These are phyloP conservation scores for Serendipita indica DNA, from an alignment of 768 basidiomycete genomes.

Conservation along the genomic window DNA sequence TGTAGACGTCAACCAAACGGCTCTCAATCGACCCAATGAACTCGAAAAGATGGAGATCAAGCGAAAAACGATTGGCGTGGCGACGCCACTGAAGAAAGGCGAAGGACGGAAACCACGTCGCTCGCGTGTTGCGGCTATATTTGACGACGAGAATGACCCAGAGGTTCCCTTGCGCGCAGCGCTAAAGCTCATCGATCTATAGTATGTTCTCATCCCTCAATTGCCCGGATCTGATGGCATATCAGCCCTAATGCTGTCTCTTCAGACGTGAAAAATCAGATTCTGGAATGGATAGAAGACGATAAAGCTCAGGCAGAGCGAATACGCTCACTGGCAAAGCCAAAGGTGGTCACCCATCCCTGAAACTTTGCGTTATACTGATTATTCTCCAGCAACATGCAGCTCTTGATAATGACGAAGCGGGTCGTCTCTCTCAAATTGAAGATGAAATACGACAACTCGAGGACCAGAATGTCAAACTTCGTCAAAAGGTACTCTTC, in stretches of 20 bases:
- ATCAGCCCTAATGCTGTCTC: neutral
- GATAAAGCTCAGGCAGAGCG: neutral
- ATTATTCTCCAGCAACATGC: neutral
- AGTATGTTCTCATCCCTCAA: neutral
- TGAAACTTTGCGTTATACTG: neutral
- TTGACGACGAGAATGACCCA: neutral
- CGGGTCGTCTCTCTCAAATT: neutral
- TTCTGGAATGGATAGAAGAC: neutral
- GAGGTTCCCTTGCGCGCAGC: neutral
- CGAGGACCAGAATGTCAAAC: neutral
- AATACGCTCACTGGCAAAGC: neutral
- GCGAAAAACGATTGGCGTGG: neutral
- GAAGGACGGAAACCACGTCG: neutral
- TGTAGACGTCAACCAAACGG: neutral
- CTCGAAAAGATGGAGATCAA: neutral
- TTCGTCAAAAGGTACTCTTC: neutral
- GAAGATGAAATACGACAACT: constrained; percentile 4
- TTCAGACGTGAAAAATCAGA: neutral
- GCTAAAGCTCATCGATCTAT: constrained; percentile 2
- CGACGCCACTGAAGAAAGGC: neutral
- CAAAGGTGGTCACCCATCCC: neutral
- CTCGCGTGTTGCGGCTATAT: neutral
- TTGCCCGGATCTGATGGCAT: neutral
- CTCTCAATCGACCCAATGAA: neutral
- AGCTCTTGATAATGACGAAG: neutral